Evolutionary conservation across 2,329 filamentous ascomycete species (phyloP), one percentile per base, ranked within the genome.

Genomic region (Penicillium sp.): DNA sequence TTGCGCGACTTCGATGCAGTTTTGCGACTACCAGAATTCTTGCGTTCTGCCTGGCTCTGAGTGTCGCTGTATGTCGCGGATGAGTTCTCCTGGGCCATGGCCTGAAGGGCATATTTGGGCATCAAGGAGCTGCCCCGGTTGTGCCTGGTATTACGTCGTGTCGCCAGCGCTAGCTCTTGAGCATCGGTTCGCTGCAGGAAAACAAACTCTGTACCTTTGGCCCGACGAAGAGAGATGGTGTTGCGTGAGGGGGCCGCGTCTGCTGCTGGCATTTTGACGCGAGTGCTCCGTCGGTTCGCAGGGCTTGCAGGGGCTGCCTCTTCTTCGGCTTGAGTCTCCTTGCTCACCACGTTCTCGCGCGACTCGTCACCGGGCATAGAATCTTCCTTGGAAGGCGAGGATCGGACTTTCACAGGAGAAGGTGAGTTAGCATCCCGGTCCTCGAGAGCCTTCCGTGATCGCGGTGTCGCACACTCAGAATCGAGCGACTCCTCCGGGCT

Each of bases 181-280:
- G 70, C 69, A 50, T 79, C 77, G 2, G 77, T 75, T 11, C 71
- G 70, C 50, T 78, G 71, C 27, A 74, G 67, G 55, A 79, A 79
- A 31, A 80, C 68, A 53, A 81, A 80, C 52, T 81, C 78, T 6
- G 71, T 79, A 5, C 78, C 78, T 50, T 76, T 79, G 3, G 77
- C 71, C 13, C 78, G 76, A 51, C 78, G 77, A 19, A 80, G 71
- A 4, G 77, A 70, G 50, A 79, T 75, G 6, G 71, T 72, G 50
- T 73, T 77, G 54, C 75, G 76, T 40, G 74, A 63, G 14, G 65
- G 60, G 16, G 70, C 67, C 18, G 60, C 61, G 27, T 66, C 62
- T 6, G 60, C 59, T 67, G 63, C 50, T 65, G 60, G 41, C 62
- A 59, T 60, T 69, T 70, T 68, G 66, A 51, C 63, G 53, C 78